Evolutionary conservation across 805 yeast species (phyloP).

Genomic region (Komagataella mondaviorum): DNA sequence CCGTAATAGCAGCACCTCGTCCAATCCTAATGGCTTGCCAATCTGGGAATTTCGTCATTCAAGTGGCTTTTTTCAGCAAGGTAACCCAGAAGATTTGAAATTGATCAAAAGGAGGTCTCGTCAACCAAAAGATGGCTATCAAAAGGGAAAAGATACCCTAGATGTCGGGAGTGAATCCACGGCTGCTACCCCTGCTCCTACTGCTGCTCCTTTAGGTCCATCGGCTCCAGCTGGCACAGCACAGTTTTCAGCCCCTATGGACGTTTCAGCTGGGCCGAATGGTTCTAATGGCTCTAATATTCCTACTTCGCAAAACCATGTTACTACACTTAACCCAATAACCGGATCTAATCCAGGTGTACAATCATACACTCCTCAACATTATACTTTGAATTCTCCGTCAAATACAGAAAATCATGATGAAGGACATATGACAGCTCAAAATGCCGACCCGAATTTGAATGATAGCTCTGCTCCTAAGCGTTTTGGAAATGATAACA

Average conservation of each 20-base stretch:
- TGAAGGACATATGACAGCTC: not conserved
- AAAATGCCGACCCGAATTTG: not conserved
- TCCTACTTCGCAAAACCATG: not conserved
- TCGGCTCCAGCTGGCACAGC: not conserved
- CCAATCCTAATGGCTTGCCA: slow-evolving; percentile 6
- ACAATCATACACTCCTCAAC: not conserved
- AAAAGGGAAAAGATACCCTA: not conserved
- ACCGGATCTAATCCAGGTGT: not conserved
- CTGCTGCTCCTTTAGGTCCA: not conserved
- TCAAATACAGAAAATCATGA: not conserved
- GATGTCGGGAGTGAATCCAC: not conserved
- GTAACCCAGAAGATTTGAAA: slow-evolving; percentile 62
- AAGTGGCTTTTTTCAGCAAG: slow-evolving; percentile 65
- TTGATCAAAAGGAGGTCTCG: slow-evolving; percentile 66
- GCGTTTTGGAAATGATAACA: not conserved
- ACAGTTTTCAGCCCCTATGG: not conserved
- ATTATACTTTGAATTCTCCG: not conserved
- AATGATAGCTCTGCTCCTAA: not conserved
- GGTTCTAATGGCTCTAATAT: not conserved
- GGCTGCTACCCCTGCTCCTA: not conserved
- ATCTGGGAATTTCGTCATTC: slow-evolving; percentile 86
- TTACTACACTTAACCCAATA: not conserved
- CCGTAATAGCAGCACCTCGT: slow-evolving; percentile 10
- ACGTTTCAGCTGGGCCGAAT: not conserved
- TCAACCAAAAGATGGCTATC: slow-evolving; percentile 1